Conservation (phyloP, 2,329 filamentous ascomycete species). For the Fusarium drepaniforme region DNA sequence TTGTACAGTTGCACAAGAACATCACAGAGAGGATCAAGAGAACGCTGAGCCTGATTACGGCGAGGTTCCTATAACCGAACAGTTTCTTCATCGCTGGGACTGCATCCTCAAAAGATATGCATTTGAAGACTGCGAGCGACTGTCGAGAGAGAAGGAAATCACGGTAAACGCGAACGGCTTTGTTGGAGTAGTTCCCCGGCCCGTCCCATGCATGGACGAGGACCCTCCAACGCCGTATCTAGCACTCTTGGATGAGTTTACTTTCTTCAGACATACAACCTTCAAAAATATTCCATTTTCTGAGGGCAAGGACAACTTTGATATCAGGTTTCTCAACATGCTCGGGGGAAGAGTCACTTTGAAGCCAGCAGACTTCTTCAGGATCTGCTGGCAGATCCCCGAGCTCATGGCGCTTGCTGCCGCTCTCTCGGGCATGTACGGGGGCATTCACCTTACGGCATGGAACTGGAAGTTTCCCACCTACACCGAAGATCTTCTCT, state of each 20-base stretch:
- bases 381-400: not conserved
- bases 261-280: not conserved
- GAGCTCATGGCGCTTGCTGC: not conserved
- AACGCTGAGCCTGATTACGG: not conserved
- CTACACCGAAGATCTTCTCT: not conserved
- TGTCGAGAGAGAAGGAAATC: not conserved
- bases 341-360: not conserved
- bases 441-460: not conserved
- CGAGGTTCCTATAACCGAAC: not conserved
- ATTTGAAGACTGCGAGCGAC: not conserved
- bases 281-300: not conserved
- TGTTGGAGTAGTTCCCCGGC: not conserved
- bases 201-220: not conserved
- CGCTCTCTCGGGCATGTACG: not conserved
- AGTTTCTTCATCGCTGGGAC: conserved; percentile 4
- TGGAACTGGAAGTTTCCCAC: not conserved
- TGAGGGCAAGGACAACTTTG: conserved; percentile 3
- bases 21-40: not conserved
- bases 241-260: not conserved
- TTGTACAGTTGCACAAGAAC: not conserved
- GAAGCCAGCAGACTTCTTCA: not conserved
- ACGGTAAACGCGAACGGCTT: not conserved
- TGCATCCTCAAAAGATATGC: not conserved
- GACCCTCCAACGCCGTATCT: not conserved
- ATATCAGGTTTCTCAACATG: not conserved